These are phyloP conservation scores for Leptodermis oblonga DNA, from an alignment of 257 asterid genomes.

Conservation along the genomic window DNA sequence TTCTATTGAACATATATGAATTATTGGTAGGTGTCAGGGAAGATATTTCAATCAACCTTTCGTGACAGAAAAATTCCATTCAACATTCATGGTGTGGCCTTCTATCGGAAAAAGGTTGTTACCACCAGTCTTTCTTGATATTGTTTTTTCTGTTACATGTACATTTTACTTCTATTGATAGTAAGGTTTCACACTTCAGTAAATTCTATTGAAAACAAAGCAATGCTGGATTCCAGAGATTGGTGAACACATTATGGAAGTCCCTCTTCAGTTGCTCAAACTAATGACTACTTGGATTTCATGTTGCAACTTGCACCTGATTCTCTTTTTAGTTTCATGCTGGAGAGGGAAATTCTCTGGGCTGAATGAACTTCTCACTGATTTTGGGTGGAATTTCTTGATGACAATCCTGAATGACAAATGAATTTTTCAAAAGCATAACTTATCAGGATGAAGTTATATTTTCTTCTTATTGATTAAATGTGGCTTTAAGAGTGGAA, in stretches of 20 bases:
- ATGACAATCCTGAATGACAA: background rate
- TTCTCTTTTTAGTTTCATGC: background rate
- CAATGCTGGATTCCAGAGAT: slow-evolving; percentile 1
- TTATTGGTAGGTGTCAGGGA: slow-evolving; percentile 72
- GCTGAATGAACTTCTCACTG: background rate
- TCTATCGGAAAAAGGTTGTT: slow-evolving; percentile 91
- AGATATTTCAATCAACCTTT: slow-evolving; percentile 80
- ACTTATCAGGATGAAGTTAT: background rate
- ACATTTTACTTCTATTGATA: background rate
- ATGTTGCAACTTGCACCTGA: background rate
- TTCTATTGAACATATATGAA: slow-evolving; percentile 1
- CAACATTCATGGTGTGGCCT: slow-evolving; percentile 93
- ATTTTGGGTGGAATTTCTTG: too few species aligned
- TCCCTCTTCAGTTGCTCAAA: background rate
- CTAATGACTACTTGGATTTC: background rate
- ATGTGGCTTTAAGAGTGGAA: background rate
- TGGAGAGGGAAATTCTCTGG: background rate
- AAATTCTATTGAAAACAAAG: background rate
- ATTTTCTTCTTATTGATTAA: background rate
- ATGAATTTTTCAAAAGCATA: background rate
- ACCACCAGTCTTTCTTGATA: slow-evolving; percentile 4
- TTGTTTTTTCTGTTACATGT: background rate
- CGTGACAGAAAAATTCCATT: slow-evolving; percentile 87
- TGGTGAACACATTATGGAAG: background rate
- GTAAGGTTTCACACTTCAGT: background rate